A percentile compares a stretch with the other conserved stretches of the same genome.
Evolutionary conservation across 106 monocot species (phyloP).

Genomic region (Dioscorea zingiberensis): DNA sequence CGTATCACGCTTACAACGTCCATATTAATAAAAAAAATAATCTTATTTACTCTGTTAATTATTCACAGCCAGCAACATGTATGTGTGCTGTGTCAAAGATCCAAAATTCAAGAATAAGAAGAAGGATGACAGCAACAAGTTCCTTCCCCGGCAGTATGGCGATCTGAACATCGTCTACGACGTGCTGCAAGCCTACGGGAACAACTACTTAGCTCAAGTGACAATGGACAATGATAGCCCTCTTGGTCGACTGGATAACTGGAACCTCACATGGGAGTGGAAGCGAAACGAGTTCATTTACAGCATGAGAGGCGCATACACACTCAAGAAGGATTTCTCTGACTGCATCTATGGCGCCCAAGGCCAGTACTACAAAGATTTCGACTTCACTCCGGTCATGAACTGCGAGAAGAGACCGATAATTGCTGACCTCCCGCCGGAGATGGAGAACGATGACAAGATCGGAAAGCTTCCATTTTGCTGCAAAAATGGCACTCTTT

Average conservation of each 20-base stretch:
- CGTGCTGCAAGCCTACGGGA: conserved; percentile 64
- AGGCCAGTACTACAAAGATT: conserved; percentile 45
- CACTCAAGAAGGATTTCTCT: conserved; percentile 46
- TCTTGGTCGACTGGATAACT: conserved; percentile 80
- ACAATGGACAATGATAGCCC: conserved; percentile 73
- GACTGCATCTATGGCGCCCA: conserved; percentile 68
- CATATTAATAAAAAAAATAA: too few species aligned
- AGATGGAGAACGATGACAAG: conserved; percentile 46
- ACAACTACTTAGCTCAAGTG: conserved; percentile 83
- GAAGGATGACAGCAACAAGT: conserved; percentile 18
- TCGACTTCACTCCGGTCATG: conserved; percentile 68
- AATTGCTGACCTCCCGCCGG: conserved; percentile 80
- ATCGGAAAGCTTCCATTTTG: conserved; percentile 67
- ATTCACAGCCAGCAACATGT: conserved; percentile 44
- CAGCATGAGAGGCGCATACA: conserved; percentile 85
- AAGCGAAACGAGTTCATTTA: conserved; percentile 95
- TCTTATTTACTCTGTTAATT: too few species aligned
- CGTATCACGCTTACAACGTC: too few species aligned
- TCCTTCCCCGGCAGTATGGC: conserved; percentile 53
- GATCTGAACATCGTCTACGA: conserved; percentile 88
- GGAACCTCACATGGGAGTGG: conserved; percentile 99
- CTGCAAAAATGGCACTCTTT: conserved; percentile 81
- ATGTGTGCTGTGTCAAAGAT: conserved; percentile 64
- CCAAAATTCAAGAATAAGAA: conserved; percentile 55
- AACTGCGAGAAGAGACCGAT: conserved; percentile 79